Base-by-base conservation (phyloP, 148 eudicot species). In the Rhododendron henanense region DNA sequence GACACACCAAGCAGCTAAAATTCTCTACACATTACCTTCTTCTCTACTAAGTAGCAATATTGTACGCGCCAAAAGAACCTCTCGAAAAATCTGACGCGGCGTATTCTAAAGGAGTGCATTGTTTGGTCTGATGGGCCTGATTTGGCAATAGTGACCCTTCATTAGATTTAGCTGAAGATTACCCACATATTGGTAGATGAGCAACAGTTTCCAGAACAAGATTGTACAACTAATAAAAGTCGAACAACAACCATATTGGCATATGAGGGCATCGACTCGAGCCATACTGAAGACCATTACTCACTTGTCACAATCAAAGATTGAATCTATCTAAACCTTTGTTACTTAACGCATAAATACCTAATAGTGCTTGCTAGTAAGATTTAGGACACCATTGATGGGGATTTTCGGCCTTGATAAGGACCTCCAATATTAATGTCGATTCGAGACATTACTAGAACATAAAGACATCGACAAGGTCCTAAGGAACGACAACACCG, bases 1-100 rank as follows among this genome's bases (percentile, higher is more conserved):
- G 57, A 81, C 67, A 15, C 65, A 11, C 53, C 35, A 63, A 82
- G 84, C 55, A 83, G 76, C 57, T 35, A 65, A 81, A 28, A 31
- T 81, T 59, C 41, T 50, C 57, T 45, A 51, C 41, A 44, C 47
- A 14, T 21, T 48, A 35, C 33, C 50, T 82, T 81, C 6, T 41
- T 79, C 45, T 84, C 48, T 69, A 71, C 31, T 51, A 73, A 31
- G 47, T 47, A 21, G 39, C 45, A 31, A 25, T 47, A 37, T 37
- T 18, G 5, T 25, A 28, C 0, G 15, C 1, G 74, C 15, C 74
- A n/a, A 25, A n/a, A 25, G 74, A 67, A 10, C 33, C 74, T 67
- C 74, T 10, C 3, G 16, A 25, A n/a, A 25, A 67, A 67, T 28
- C 5, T 10, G 37, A 3, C 1, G 10, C 0, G 5, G 35, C 13